These are phyloP conservation scores for Thuidium tamariscinum DNA, from an alignment of 225 moss, liverwort and hornwort species.

Conservation along the genomic window DNA sequence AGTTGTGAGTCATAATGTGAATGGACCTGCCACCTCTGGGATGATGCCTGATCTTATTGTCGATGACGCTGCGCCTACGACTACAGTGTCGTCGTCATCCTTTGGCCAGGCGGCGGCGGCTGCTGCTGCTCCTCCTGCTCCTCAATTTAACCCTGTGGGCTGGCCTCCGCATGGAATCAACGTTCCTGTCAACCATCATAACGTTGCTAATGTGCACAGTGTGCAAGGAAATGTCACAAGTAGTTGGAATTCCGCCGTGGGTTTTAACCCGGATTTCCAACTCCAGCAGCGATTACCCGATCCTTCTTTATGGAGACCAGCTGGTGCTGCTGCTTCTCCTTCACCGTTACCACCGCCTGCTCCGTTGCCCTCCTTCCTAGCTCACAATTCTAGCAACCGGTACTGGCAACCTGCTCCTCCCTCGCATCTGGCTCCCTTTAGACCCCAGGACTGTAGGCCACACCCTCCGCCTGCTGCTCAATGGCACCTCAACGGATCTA, in stretches of 20 bases:
- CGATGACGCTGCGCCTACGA: slow-evolving; percentile 1
- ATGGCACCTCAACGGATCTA: slow-evolving; percentile 23
- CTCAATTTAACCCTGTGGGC: slow-evolving; percentile 4
- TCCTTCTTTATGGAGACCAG: slow-evolving; percentile 1
- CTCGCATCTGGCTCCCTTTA: slow-evolving; percentile 1
- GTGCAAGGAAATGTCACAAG: slow-evolving; percentile 3
- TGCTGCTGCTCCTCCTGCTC: background rate
- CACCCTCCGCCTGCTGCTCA: background rate
- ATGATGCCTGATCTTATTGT: slow-evolving; percentile 20
- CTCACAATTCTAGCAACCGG: slow-evolving; percentile 5
- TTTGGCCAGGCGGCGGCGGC: background rate
- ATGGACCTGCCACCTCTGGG: slow-evolving; percentile 23
- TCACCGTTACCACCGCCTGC: slow-evolving; percentile 9
- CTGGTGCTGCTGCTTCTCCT: background rate
- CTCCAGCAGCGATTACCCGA: slow-evolving; percentile 7
- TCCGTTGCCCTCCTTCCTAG: background rate
- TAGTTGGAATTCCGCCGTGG: background rate
- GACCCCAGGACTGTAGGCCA: slow-evolving; percentile 26
- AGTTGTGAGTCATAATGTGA: slow-evolving; percentile 50
- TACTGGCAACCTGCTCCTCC: slow-evolving; percentile 27
- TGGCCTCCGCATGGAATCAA: slow-evolving; percentile 18
- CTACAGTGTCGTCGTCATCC: slow-evolving; percentile 1
- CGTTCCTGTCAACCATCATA: slow-evolving; percentile 11
- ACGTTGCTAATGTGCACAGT: background rate
- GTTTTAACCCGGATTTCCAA: slow-evolving; percentile 1